These are phyloP conservation scores for Aphanocladium album DNA, from an alignment of 2,329 filamentous ascomycete genomes.

Conservation along the genomic window DNA sequence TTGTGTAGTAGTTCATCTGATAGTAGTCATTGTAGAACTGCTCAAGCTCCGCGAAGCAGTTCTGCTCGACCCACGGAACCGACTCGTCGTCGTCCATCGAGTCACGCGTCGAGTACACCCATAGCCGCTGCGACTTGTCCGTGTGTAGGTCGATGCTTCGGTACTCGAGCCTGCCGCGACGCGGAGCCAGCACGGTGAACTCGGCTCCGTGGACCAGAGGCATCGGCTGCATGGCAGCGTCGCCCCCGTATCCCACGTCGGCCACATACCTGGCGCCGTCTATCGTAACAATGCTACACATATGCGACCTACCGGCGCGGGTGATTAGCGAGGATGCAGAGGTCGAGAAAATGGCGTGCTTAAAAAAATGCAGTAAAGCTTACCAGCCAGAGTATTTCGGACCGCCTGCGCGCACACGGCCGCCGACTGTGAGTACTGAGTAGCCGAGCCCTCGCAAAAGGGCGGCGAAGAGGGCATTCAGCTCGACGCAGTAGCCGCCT, in stretches of 20 bases:
- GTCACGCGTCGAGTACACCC: conserved; percentile 33
- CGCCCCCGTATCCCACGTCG: conserved; percentile 58
- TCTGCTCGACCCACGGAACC: conserved; percentile 40
- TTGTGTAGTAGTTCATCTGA: conserved; percentile 39
- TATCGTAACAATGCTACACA: conserved; percentile 55
- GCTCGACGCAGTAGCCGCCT: conserved; percentile 52
- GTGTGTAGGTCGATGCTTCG: conserved; percentile 26
- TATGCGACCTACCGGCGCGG: conserved; percentile 42
- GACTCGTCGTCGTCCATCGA: conserved; percentile 24
- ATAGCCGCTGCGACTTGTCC: conserved; percentile 30
- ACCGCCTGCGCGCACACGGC: conserved; percentile 27
- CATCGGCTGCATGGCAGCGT: conserved; percentile 30
- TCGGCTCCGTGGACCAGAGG: conserved; percentile 23
- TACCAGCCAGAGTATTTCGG: conserved; percentile 24
- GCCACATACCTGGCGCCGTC: conserved; percentile 41
- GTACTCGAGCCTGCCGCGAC: conserved; percentile 40
- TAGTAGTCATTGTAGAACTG: conserved; percentile 42
- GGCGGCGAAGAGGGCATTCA: conserved; percentile 39
- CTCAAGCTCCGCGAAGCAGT: conserved; percentile 48
- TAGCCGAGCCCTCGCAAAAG: conserved; percentile 46
- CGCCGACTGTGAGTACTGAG: conserved; percentile 45
- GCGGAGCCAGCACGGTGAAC: conserved; percentile 36
- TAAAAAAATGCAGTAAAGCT: conserved; percentile 8
- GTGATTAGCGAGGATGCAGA: neutral
- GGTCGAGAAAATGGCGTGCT: too few species aligned